A percentile compares a stretch with the other conserved stretches of the same genome.
phyloP scores from a whole-genome alignment of 805 yeast genomes.

The Wickerhamomyces canadensis region DNA sequence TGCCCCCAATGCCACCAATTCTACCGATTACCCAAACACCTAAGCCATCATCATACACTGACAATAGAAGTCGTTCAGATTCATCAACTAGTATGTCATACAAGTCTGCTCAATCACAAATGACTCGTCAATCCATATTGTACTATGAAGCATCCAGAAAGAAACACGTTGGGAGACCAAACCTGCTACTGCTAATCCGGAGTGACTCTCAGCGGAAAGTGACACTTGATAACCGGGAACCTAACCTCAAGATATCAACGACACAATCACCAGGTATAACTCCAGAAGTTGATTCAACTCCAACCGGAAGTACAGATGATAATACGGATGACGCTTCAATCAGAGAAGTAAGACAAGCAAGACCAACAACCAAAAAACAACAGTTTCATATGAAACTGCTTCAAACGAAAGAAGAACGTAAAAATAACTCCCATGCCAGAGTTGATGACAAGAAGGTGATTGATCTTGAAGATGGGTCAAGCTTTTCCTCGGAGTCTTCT shows the following conservation, averaged over 20 bases:
- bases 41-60: too few species aligned
- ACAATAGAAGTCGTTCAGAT: conserved; percentile 1
- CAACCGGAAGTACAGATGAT: background rate
- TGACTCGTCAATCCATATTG: conserved; percentile 11
- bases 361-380: background rate
- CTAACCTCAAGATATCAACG: background rate
- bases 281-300: background rate
- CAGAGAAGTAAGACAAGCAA: conserved; percentile 4
- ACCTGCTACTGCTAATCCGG: conserved; percentile 10
- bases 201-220: background rate
- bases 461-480: conserved; percentile 1
- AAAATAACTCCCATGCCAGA: background rate
- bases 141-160: conserved; percentile 21
- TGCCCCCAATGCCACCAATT: background rate
- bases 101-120: conserved; percentile 4
- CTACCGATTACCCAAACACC: too few species aligned
- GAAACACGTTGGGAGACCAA: conserved; percentile 19
- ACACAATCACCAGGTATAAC: background rate
- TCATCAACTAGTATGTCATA: conserved; percentile 7
- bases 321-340: conserved; percentile 5
- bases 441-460: background rate
- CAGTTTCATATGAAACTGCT: background rate
- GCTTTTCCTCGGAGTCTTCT: background rate
- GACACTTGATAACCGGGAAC: background rate
- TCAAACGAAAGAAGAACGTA: background rate